Base-by-base conservation (phyloP, 2,329 filamentous ascomycete species). In the Trichophyton verrucosum region DNA sequence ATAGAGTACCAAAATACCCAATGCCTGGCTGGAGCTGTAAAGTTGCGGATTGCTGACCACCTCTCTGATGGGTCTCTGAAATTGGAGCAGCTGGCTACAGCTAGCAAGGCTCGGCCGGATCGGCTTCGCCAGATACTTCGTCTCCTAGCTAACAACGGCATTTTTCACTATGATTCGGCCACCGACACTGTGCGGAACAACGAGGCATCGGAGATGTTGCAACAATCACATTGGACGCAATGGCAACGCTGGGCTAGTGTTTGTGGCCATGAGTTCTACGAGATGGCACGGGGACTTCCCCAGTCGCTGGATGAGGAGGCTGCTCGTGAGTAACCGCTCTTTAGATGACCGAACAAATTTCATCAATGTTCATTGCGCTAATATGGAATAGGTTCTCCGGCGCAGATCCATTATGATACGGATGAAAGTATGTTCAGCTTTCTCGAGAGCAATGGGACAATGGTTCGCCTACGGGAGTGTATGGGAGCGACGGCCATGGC, bases 201-300 rank as follows among this genome's bases (percentile, higher is more conserved):
- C 62, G 57, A 24, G 6, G 59, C 65, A 1, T 77, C 76, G 0
- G 55, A 58, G 1, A 66, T 77, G 3, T 67, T 78, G 2, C 59
- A 53, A 0, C 62, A 64, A 2, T 66, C 72, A 58, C 75, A 79
- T 64, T 78, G 75, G 75, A 77, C 74, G 0, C 73, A 76, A 64
- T 78, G 76, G 76, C 72, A 67, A 24, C 71, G 71, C 61, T 78
- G 76, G 77, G 75, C 75, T 2, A 66, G 71, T 1, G 68, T 78
- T 1, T 77, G 77, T 62, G 75, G 73, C 4, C 74, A 72, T 61
- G 65, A 76, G 58, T 77, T 77, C 66, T 79, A 77, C 66, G 74
- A 78, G 61, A 74, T 76, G 47, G 73, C 75, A 0, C 65, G 70
- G 3, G 73, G 75, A 3, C 74, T 78, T 38, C 76, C 75, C 0